A percentile compares a stretch with the other conserved stretches of the same genome.
phyloP scores from a whole-genome alignment of 108 stramenopile species.

The Conticribra weissflogii region DNA sequence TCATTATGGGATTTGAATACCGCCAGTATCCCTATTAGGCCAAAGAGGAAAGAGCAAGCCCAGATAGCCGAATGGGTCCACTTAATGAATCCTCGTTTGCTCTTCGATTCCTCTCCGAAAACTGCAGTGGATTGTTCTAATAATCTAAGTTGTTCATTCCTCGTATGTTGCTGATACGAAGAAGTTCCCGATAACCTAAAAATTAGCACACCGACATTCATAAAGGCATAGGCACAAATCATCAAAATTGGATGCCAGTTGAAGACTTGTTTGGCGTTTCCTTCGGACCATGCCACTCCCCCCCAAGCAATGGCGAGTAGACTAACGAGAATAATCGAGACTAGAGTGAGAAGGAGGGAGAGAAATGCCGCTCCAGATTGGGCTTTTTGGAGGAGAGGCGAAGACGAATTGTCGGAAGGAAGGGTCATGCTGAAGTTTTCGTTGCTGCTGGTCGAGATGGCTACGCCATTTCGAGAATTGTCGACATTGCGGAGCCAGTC shows the following conservation, averaged over 20 bases:
- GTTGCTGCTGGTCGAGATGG: conserved; percentile 5
- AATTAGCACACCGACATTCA: conserved; percentile 64
- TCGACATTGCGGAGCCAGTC: conserved; percentile 3
- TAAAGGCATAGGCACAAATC: conserved; percentile 65
- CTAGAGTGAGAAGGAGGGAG: conserved; percentile 27
- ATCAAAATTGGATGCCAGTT: conserved; percentile 85
- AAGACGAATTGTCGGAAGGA: neutral
- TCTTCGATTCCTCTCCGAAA: neutral
- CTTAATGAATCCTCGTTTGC: conserved; percentile 45
- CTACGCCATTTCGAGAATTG: neutral
- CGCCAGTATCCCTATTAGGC: conserved; percentile 60
- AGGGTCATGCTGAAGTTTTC: conserved; percentile 3
- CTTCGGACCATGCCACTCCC: conserved; percentile 55
- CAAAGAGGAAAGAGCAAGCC: conserved; percentile 55
- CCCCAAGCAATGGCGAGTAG: conserved; percentile 50
- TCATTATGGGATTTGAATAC: conserved; percentile 81
- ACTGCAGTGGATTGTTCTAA: conserved; percentile 3
- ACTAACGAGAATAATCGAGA: conserved; percentile 34
- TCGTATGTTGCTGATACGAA: no score
- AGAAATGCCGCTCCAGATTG: conserved; percentile 23
- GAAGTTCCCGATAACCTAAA: conserved; percentile 52
- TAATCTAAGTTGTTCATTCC: no score
- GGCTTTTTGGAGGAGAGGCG: conserved; percentile 21
- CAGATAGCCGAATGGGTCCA: conserved; percentile 55
- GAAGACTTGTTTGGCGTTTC: conserved; percentile 71